Conservation (phyloP, 176 grass and related monocot species). For the Musa itinerans region DNA sequence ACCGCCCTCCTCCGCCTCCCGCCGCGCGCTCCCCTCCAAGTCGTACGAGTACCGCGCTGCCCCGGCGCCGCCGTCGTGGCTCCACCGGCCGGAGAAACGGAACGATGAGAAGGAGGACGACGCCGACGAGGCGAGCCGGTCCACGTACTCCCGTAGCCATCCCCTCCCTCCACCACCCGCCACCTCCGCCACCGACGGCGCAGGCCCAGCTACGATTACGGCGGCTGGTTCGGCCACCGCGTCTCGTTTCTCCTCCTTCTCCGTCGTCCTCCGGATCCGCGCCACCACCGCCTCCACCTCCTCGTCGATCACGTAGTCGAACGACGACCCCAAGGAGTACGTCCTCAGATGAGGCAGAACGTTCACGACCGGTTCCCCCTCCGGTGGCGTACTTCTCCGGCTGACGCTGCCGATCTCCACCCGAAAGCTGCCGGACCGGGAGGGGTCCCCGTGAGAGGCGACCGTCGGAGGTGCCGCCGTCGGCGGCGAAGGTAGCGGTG, state of each 20-base stretch:
- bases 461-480: background rate
- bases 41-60: background rate
- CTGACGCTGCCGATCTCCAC: constrained; percentile 82
- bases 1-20: constrained; percentile 34
- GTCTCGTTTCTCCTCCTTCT: constrained; percentile 1
- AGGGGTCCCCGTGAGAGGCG: constrained; percentile 24
- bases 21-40: constrained; percentile 18
- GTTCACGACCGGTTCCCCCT: constrained; percentile 19
- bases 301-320: constrained; percentile 84
- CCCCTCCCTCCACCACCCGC: constrained; percentile 30
- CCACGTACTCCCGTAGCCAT: constrained; percentile 82
- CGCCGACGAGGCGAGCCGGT: constrained; percentile 56
- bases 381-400: constrained; percentile 33
- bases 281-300: constrained; percentile 52
- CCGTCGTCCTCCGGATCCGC: background rate
- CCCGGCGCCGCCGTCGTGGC: constrained; percentile 12
- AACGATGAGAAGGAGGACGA: constrained; percentile 60
- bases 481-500: constrained; percentile 18
- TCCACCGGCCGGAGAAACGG: constrained; percentile 41
- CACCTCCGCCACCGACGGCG: constrained; percentile 37
- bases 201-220: background rate
- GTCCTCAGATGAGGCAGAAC: constrained; percentile 24
- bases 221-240: background rate
- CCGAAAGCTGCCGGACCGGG: constrained; percentile 52
- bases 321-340: constrained; percentile 64